phyloP scores from a whole-genome alignment of 768 basidiomycete genomes.

The Auricularia sp. region DNA sequence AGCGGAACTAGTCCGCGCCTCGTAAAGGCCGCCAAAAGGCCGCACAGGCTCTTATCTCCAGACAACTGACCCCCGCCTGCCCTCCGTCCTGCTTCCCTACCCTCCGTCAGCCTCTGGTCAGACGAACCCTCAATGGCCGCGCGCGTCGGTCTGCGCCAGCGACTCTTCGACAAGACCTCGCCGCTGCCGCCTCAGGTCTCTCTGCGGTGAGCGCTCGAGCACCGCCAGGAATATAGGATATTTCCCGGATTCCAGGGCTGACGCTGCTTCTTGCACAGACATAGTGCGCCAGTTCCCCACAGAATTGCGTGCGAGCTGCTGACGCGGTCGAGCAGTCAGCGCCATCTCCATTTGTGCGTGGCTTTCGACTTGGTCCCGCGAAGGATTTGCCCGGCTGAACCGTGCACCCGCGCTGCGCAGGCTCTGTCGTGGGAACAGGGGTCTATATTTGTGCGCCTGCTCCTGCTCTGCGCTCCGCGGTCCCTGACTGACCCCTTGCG shows the following conservation, averaged over 20 bases:
- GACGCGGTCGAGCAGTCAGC: not conserved
- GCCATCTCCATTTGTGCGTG: not conserved
- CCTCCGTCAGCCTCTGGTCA: not conserved
- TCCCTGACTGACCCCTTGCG: not conserved
- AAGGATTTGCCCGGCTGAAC: not conserved
- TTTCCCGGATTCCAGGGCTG: not conserved
- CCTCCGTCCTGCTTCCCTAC: not conserved
- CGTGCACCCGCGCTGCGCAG: not conserved
- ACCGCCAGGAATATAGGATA: not conserved
- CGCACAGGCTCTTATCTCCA: not conserved
- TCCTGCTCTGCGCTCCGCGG: not conserved
- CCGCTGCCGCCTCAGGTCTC: not conserved
- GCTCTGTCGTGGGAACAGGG: not conserved
- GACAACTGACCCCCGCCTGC: not conserved
- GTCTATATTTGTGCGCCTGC: not conserved
- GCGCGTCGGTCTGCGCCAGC: not conserved
- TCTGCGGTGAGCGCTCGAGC: not conserved
- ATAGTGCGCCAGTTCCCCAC: not conserved
- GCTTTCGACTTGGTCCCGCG: not conserved
- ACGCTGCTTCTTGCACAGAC: slow-evolving; percentile 1
- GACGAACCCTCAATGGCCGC: not conserved
- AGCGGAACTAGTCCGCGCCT: not conserved
- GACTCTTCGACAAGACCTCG: not conserved
- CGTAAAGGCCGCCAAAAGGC: not conserved
- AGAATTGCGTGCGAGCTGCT: not conserved